Conservation (phyloP, 345 rosid species). For the Isatis tinctoria region DNA sequence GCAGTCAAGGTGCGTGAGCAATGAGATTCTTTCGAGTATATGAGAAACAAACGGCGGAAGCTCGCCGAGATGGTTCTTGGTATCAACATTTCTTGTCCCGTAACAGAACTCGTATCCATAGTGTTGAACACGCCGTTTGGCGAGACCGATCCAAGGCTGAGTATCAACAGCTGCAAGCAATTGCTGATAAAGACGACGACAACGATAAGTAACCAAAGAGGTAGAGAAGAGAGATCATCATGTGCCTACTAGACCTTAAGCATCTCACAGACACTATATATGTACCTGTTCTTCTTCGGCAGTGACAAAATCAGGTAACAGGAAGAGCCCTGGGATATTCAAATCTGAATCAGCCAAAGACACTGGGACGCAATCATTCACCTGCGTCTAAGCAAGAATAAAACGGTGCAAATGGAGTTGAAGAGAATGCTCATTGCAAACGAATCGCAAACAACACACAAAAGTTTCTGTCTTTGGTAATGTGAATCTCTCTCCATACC, state of each 20-base stretch:
- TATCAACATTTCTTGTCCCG: conserved; percentile 70
- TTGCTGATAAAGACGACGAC: conserved; percentile 40
- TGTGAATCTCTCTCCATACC: background rate
- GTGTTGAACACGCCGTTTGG: conserved; percentile 93
- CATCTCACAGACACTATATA: background rate
- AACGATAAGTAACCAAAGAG: background rate
- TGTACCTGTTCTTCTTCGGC: conserved; percentile 65
- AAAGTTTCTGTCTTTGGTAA: conserved; percentile 7
- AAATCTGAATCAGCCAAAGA: conserved; percentile 55
- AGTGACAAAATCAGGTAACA: conserved; percentile 62
- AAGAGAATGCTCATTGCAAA: conserved; percentile 1
- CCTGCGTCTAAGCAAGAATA: conserved; percentile 26
- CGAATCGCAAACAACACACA: background rate
- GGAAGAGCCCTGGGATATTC: conserved; percentile 73
- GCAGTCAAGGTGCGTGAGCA: conserved; percentile 33
- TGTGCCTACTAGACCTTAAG: background rate
- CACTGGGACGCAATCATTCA: conserved; percentile 46
- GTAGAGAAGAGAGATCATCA: background rate
- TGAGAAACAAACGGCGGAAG: conserved; percentile 74
- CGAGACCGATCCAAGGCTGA: conserved; percentile 67
- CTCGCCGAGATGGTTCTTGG: conserved; percentile 60
- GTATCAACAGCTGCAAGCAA: conserved; percentile 79
- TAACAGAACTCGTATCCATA: conserved; percentile 92
- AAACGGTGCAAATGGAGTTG: background rate
- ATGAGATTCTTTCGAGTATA: conserved; percentile 51